Base-by-base conservation (phyloP, 495 filamentous ascomycete species). In the Pseudoneurospora amorphoporcata region DNA sequence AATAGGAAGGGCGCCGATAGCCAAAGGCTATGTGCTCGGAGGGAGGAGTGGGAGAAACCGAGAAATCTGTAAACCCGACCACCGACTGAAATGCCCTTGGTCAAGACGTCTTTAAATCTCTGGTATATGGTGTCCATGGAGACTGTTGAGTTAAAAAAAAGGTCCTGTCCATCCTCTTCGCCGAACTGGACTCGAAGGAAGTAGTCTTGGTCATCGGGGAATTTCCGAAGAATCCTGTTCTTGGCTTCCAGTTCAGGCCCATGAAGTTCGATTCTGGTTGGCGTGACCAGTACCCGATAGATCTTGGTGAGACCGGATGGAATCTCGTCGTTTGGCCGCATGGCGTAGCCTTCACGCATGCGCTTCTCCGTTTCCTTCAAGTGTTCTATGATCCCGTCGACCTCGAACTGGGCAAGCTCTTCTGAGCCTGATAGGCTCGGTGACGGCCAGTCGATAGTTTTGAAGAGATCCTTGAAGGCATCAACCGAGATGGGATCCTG, bases 1-100 rank as follows among this genome's bases (percentile, higher is more conserved):
- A 89, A 78, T 2, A 84, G 14, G 73, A 96, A 94, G 0, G 90
- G 87, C 0, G 92, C 88, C 81, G 90, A 89, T 73, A 94, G 92
- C 92, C 92, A 94, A 68, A 86, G 88, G 0, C 88, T 87, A 70
- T 92, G 90, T 0, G 84, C 79, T 10, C 91, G 83, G 39, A 96
- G 83, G 0, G 91, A 93, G 0, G 92, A 94, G 78, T 94, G 92
- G 0, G 92, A 94, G 77, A 94, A 96, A 2, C 92, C 93, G 1
- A 95, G 82, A 75, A 95, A 95, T 8, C 79, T 77, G 76, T 89
- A 96, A 0, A 75, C 69, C 12, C 90, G 85, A 5, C 89, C 92
- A 16, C 86, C 91, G 47, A 95, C 88, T 5, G 80, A 77, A 38
- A 95, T 86, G 2, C 86, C 87, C 2, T 81, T 77, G 6, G 82